Base-by-base conservation (phyloP, 2,329 filamentous ascomycete genomes). In the Sclerotinia trifoliorum region DNA sequence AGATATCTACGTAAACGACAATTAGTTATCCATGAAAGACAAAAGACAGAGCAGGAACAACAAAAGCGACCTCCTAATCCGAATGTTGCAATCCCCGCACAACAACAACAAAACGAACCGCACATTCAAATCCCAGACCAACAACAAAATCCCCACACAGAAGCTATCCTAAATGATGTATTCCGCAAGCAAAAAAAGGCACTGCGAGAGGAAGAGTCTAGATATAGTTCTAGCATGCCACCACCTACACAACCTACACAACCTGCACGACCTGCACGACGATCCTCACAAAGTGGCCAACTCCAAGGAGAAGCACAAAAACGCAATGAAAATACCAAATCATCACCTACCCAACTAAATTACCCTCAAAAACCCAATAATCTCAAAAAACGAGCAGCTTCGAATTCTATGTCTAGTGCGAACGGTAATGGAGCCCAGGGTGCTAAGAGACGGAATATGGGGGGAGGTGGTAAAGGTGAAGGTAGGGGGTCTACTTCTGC, bases 401-500 rank as follows among this genome's bases (percentile, higher is more conserved):
- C 60, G n/a, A 24, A 26, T 26, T 39, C 21, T 0, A 35, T 48
- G 0, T 24, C 44, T 5, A 49, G n/a, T 0, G 11, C 21, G 11
- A 62, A 6, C 10, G 32, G 5, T 32, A 32, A 35, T 1, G 32
- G 46, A 3, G 17, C 17, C 6, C 60, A 17, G 3, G 15, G 13
- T 42, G 3, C 32, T 21, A 63, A 63, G 19, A 15, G 60, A 3
- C 60, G 26, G 17, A 52, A 51, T 19, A 4, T 35, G 32, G 60
- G n/a, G 0, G 15, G 0, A 10, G 3, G 5, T 17, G 1, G 6
- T 24, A n/a, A n/a, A n/a, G 35, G 29, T 29, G 3, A 44, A n/a
- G 21, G 17, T 19, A 26, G 11, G 26, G 35, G 55, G 19, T 2
- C 15, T 10, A 15, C 35, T 44, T 42, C 35, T 10, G 17, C 39